Percentiles rank a stretch among this genome's conserved stretches.
Conservation (phyloP, 1,284 basidiomycete genomes). For the Trichosporon ovoides region DNA sequence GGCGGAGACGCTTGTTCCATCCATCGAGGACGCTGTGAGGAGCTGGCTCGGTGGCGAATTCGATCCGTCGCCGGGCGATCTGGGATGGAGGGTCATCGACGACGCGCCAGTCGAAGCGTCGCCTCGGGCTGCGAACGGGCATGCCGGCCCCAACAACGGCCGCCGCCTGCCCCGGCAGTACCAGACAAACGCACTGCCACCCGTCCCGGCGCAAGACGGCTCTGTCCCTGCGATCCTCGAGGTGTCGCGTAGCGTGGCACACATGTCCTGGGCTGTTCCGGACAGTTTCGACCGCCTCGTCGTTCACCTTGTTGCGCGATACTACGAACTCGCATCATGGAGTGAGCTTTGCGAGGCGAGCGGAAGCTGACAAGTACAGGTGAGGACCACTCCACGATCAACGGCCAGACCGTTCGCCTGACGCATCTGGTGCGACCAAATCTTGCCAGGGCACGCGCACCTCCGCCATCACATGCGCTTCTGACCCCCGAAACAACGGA, state of each 20-base stretch:
- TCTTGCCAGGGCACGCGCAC: conserved; percentile 24
- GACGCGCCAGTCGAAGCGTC: conserved; percentile 21
- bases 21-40: conserved; percentile 34
- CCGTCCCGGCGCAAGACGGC: conserved; percentile 19
- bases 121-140: not conserved
- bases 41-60: conserved; percentile 38
- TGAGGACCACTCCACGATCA: conserved; percentile 25
- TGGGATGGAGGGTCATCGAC: conserved; percentile 36
- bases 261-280: conserved; percentile 41
- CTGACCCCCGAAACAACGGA: conserved; percentile 45
- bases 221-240: conserved; percentile 37
- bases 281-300: conserved; percentile 46
- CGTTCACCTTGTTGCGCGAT: conserved; percentile 43
- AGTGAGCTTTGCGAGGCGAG: conserved; percentile 30
- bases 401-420: conserved; percentile 30
- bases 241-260: conserved; percentile 39
- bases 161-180: conserved; percentile 32
- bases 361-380: conserved; percentile 13
- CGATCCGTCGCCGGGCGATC: conserved; percentile 6
- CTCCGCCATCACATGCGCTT: conserved; percentile 16
- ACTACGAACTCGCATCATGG: conserved; percentile 47
- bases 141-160: conserved; percentile 3
- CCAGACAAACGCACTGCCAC: conserved; percentile 25
- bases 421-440: conserved; percentile 44
- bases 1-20: conserved; percentile 36